Base-by-base conservation (phyloP, 768 basidiomycete species). In the Amanita molliuscula region DNA sequence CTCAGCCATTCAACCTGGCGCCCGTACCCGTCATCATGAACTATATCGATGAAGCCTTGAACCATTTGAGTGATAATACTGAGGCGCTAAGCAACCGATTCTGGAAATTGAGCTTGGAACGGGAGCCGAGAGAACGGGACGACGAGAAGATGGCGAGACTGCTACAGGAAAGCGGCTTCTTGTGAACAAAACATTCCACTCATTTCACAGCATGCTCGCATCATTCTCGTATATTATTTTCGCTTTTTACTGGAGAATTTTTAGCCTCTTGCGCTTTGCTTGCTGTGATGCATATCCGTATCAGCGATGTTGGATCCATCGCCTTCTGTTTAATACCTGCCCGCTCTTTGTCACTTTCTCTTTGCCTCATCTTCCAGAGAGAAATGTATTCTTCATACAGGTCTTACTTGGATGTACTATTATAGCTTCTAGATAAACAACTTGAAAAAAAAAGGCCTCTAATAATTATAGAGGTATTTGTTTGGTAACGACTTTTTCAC, bases 71-170 rank as follows among this genome's bases (percentile, higher is more conserved):
- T 52, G 82, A 86, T 3, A 31, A 31, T 58, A 77, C 80, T 18
- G 71, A 74, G 25, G 84, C 82, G 51, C 77, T 82, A 16, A 79
- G 81, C 40, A 84, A 90, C 51, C 75, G 77, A 55, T 85, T 90
- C 63, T 98, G 94, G 84, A 76, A 82, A 49, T 72, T 88, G 50
- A 91, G 88, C 66, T 69, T 95, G 50, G 82, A 86, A 60, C 75
- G 89, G 18, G 95, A 99, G 63, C 95, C 95, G 16, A 77, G 92
- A 53, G 95, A 99, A 67, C 76, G 91, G 41, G 95, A 97, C 57
- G 92, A 95, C 56, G 95, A 96, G 70, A 91, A 92, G 74, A 94
- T 96, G 90, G 88, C 89, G 7, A 75, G 89, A 43, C 67, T 92
- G 52, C 67, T 92, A 37, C 89, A 92, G 61, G 89, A 92, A 65